Percentiles rank a stretch among this genome's conserved stretches.
Conservation (phyloP, 495 filamentous ascomycete genomes). For the Trichoderma erinaceum region DNA sequence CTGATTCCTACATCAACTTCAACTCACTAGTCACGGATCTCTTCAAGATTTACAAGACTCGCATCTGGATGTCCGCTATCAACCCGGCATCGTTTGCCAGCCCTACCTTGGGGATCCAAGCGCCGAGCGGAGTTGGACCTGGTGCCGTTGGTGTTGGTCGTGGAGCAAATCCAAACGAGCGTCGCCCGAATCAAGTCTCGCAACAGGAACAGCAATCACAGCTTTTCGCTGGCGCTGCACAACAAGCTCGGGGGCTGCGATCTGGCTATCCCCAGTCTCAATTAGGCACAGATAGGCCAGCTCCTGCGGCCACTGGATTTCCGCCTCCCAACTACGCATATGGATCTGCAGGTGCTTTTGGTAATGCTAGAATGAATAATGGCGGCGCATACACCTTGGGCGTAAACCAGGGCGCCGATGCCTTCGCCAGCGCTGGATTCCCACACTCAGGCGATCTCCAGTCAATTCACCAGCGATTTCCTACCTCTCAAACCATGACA, state of each 20-base stretch:
- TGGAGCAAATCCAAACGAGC: constrained; percentile 35
- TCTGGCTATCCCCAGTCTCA: constrained; percentile 1
- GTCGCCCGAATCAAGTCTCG: constrained; percentile 36
- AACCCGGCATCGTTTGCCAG: constrained; percentile 97
- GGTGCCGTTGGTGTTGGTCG: constrained; percentile 49
- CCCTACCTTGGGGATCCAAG: constrained; percentile 62
- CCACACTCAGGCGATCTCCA: constrained; percentile 4
- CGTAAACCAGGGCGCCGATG: constrained; percentile 28
- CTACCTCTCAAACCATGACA: not conserved
- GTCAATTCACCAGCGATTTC: constrained; percentile 7
- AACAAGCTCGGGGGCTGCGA: constrained; percentile 1
- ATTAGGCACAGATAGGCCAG: not conserved
- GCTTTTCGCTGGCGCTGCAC: not conserved
- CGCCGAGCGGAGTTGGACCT: constrained; percentile 56
- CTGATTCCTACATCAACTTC: constrained; percentile 97
- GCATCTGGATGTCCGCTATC: constrained; percentile 99
- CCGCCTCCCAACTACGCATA: constrained; percentile 1
- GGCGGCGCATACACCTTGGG: constrained; percentile 34
- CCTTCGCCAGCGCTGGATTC: constrained; percentile 3
- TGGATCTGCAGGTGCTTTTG: constrained; percentile 7
- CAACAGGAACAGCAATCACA: constrained; percentile 31
- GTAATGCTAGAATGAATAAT: constrained; percentile 25
- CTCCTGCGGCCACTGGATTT: not conserved
- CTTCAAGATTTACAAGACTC: constrained; percentile 97
- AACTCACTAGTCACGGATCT: constrained; percentile 94